Evolutionary conservation across 1,139 yeast genomes (phyloP), one percentile per base, ranked within the genome.

Genomic region (Saccharomyces hybrid): DNA sequence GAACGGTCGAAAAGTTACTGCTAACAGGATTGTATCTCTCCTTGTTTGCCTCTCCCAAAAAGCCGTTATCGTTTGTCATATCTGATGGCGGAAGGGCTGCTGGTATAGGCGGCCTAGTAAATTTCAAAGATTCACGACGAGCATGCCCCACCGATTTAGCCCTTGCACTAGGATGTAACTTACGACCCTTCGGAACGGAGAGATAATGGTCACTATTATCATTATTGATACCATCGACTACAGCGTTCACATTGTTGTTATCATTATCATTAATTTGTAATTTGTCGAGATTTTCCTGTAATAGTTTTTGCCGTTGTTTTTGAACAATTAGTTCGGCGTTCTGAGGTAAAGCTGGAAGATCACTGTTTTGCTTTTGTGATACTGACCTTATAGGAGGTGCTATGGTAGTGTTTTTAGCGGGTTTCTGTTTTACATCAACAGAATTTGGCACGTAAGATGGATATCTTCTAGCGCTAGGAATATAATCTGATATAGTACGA

Each of bases 101-200:
- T 51, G 68, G 64, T 2, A 62, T 64, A 9, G 71, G 68, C 34
- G 73, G 74, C 53, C 72, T 67, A 46, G 59, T 64, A 47, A 61
- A 66, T 55, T 73, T 74, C 61, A 79, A 74, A 2, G 85, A 77
- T 55, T 83, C 85, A 63, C 83, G 84, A 62, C 89, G 80, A 38
- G 81, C 79, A 67, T 88, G 95, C 20, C 96, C 96, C 56, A 88
- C 83, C 16, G 96, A 86, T 66, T 88, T 88, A 3, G 96, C 96
- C 63, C 96, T 80, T 0, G 96, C 96, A 16, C 90, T 83, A 31
- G 96, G 95, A 69, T 88, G 96, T 63, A 79, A 73, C 57, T 73
- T 76, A 49, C 71, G 70, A 23, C 67, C 65, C 44, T 71, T 70
- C 3, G 66, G 57, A 6, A 61, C 54, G 23, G 54, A 51, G 41